phyloP scores from a whole-genome alignment of 352 stramenopile genomes.

The Globisporangium echinulatum region DNA sequence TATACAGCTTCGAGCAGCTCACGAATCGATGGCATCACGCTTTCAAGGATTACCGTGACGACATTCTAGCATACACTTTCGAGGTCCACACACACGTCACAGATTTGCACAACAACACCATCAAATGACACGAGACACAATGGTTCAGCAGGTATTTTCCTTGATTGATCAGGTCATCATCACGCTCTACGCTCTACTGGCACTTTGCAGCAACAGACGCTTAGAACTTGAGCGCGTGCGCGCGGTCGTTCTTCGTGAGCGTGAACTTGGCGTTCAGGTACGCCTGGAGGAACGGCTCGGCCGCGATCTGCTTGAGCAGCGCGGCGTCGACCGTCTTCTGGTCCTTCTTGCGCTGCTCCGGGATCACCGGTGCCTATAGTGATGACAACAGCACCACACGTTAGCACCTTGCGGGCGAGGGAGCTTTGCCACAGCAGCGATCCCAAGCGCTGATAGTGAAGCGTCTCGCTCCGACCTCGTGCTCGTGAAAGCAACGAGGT shows the following conservation, averaged over 20 bases:
- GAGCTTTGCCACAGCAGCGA: constrained; percentile 88
- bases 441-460: constrained; percentile 83
- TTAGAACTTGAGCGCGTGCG: constrained; percentile 99
- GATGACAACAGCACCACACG: constrained; percentile 20
- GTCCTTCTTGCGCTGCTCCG: constrained; percentile 97
- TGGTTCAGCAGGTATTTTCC: constrained; percentile 50
- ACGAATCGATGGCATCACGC: no score
- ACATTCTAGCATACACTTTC: no score
- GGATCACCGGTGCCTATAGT: constrained; percentile 86
- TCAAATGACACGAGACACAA: neutral
- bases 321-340: constrained; percentile 97
- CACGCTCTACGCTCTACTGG: constrained; percentile 14
- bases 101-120: no score
- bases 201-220: constrained; percentile 12
- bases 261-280: constrained; percentile 99
- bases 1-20: no score
- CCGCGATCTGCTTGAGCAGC: constrained; percentile 81
- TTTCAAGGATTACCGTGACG: no score
- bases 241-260: constrained; percentile 95
- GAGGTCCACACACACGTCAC: no score
- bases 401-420: constrained; percentile 27
- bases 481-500: neutral
- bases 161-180: constrained; percentile 9
- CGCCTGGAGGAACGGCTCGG: constrained; percentile 93
- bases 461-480: constrained; percentile 1